phyloP scores from a whole-genome alignment of 257 asterid species.

The Gentiana straminea region DNA sequence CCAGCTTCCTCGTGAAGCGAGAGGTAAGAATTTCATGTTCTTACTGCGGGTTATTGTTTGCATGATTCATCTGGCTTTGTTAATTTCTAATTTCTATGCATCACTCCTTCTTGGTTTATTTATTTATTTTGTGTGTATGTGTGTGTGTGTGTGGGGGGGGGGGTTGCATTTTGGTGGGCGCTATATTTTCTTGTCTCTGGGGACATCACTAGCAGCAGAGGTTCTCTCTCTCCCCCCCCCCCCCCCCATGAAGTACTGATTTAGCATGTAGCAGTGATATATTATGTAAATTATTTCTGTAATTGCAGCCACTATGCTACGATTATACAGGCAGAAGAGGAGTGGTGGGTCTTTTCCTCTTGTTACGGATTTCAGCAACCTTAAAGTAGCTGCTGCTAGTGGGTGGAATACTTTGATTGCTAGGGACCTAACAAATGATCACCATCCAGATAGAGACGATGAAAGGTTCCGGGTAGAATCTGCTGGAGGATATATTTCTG shows the following conservation, averaged over 20 bases:
- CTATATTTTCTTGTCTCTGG: background rate
- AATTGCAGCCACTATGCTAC: constrained; percentile 65
- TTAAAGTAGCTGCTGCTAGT: constrained; percentile 56
- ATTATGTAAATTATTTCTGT: constrained; percentile 16
- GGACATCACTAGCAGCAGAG: background rate
- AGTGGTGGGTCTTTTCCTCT: constrained; percentile 35
- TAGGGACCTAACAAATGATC: constrained; percentile 86
- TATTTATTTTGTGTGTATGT: too few species aligned
- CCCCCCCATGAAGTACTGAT: background rate
- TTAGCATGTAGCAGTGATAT: background rate
- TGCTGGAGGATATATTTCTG: constrained; percentile 83
- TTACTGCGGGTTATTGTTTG: background rate
- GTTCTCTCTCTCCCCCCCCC: background rate
- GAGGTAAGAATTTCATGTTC: constrained; percentile 37
- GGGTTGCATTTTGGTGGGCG: background rate
- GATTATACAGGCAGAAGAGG: constrained; percentile 59
- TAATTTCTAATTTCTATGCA: background rate
- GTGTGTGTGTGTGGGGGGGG: too few species aligned
- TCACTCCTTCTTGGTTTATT: too few species aligned
- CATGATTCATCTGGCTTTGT: background rate
- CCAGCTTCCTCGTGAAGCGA: constrained; percentile 75
- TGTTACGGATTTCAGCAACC: constrained; percentile 41
- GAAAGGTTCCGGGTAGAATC: constrained; percentile 80
- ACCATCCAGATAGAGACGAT: constrained; percentile 93
- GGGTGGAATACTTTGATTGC: constrained; percentile 63